Evolutionary conservation across 179 eudicot species (phyloP).

Genomic region (Corrigiola litoralis): DNA sequence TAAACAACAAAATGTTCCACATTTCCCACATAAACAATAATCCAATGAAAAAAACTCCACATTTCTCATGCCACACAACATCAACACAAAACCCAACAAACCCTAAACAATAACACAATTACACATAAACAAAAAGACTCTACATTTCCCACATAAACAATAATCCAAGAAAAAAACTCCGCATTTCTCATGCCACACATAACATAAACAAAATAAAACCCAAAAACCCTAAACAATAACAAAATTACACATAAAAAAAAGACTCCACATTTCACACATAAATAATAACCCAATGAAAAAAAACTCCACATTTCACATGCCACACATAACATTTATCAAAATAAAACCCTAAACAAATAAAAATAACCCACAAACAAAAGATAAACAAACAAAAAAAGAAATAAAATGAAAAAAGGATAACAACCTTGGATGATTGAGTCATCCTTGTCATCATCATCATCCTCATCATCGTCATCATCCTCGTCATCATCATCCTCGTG

Average conservation of each 20-base stretch:
- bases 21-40: background rate
- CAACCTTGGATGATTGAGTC: no score
- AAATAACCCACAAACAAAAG: background rate
- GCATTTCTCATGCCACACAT: no score
- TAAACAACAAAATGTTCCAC: no score
- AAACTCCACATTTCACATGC: background rate
- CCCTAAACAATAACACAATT: background rate
- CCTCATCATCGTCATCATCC: constrained; percentile 56
- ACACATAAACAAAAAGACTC: background rate
- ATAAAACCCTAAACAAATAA: background rate
- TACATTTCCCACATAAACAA: background rate
- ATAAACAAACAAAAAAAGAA: background rate
- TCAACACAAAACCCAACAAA: background rate
- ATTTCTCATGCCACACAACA: background rate
- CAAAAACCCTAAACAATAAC: background rate
- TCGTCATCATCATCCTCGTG: constrained; percentile 53
- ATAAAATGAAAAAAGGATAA: constrained; percentile 26
- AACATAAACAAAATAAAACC: background rate
- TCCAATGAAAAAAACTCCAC: background rate
- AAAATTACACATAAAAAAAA: background rate
- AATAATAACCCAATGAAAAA: background rate
- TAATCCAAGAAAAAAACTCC: no score
- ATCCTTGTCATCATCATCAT: constrained; percentile 67
- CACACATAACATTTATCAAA: background rate
- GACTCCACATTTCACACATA: no score